Percentiles rank a stretch among this genome's conserved stretches.
Conservation (phyloP, 2,329 filamentous ascomycete genomes). For the Colletotrichum eremochloae region DNA sequence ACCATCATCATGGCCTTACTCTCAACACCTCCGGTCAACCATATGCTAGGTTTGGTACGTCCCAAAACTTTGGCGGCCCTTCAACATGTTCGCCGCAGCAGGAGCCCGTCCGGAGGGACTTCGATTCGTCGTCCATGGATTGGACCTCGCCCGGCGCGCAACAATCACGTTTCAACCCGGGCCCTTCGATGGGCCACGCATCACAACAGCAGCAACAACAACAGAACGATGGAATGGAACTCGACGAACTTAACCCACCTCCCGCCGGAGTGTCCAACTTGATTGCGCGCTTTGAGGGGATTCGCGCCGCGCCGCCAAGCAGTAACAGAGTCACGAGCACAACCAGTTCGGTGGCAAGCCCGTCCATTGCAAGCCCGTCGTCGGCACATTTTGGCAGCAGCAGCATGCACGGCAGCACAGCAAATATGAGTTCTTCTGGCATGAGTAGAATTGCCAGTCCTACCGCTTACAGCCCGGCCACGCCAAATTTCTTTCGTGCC, state of each 20-base stretch:
- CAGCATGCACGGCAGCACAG: constrained; percentile 47
- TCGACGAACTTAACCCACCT: constrained; percentile 35
- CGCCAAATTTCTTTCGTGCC: constrained; percentile 36
- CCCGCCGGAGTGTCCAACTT: constrained; percentile 53
- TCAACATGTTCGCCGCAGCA: constrained; percentile 45
- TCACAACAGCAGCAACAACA: constrained; percentile 17
- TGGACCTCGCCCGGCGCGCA: constrained; percentile 52
- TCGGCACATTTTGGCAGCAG: constrained; percentile 48
- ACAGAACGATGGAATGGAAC: constrained; percentile 40
- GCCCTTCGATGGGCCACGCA: constrained; percentile 23
- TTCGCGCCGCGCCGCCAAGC: constrained; percentile 51
- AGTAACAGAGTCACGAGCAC: constrained; percentile 48
- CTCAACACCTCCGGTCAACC: constrained; percentile 51
- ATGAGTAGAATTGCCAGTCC: constrained; percentile 50
- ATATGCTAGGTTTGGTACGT: constrained; percentile 51
- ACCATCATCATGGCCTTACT: constrained; percentile 28
- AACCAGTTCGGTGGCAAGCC: constrained; percentile 44
- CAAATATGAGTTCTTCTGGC: constrained; percentile 41
- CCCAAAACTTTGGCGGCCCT: constrained; percentile 47
- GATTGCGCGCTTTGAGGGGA: constrained; percentile 56
- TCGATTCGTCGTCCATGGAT: constrained; percentile 50
- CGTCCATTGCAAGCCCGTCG: constrained; percentile 43
- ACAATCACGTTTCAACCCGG: constrained; percentile 44
- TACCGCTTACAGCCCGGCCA: constrained; percentile 47
- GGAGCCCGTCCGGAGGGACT: constrained; percentile 25